Evolutionary conservation across 768 basidiomycete species (phyloP), one percentile per base, ranked within the genome.

Genomic region (Tulasnella sp.): DNA sequence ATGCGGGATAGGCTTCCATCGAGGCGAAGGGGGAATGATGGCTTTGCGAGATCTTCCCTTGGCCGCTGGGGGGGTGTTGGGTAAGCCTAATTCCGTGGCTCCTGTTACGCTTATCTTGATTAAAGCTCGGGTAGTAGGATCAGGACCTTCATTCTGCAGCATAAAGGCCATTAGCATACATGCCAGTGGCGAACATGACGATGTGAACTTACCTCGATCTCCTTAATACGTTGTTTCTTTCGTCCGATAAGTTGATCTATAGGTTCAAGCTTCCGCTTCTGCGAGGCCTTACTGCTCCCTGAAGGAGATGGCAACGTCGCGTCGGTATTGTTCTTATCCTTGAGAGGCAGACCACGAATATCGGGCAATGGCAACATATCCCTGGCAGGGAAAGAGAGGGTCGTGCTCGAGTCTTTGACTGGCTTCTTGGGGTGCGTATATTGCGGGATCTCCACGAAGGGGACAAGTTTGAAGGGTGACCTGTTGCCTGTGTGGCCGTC

Each of bases 381-480:
- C n/a, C n/a, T 27, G 19, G 25, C 19, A 5, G 45, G 19, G 10
- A 10, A 5, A 21, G 45, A 5, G n/a, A 21, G 7, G n/a, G 5
- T 21, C 25, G 10, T 48, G n/a, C 19, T 5, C 7, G 45, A 27
- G 45, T 5, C 19, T 48, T 5, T 19, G 5, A 10, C 19, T 7
- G 10, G 8, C n/a, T 19, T 19, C 45, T 48, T 53, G 22, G 31
- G 4, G 31, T 11, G 21, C 43, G 21, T 31, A n/a, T 24, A 41
- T 12, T 49, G 38, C 30, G 22, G 58, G 1, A 51, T 29, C 66
- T 75, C 52, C 48, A 83, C 85, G 71, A 48, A 74, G 75, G 69
- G 87, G 87, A 65, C 87, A 85, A 67, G 87, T 87, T 63, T 87
- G 88, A 63, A 81, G 79, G 51, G 79, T 69, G 49, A 67, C 34